Evolutionary conservation across 2,329 filamentous ascomycete genomes (phyloP).

Genomic region (Ceratocystis harringtonii): DNA sequence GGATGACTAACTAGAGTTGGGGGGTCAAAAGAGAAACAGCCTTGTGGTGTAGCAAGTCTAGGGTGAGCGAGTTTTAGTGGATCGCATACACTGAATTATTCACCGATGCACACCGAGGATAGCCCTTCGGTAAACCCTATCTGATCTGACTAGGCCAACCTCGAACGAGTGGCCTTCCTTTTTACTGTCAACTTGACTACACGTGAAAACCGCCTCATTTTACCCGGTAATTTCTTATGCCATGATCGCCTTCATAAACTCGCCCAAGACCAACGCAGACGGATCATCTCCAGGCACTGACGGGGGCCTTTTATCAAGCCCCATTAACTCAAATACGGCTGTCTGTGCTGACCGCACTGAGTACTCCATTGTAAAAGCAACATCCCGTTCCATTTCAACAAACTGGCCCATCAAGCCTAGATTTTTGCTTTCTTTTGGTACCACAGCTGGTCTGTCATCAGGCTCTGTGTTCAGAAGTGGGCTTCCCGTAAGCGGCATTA

Average conservation of each 20-base stretch:
- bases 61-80: background rate
- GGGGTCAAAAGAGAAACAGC: background rate
- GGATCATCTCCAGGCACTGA: constrained; percentile 21
- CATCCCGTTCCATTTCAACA: constrained; percentile 28
- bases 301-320: constrained; percentile 21
- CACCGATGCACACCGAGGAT: constrained; percentile 2
- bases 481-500: constrained; percentile 28
- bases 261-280: constrained; percentile 17
- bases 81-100: background rate
- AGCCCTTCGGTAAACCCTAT: background rate
- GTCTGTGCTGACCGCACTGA: constrained; percentile 25
- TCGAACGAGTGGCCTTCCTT: background rate
- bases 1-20: background rate
- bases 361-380: constrained; percentile 25
- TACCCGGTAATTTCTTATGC: background rate
- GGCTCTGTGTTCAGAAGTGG: constrained; percentile 25
- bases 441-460: constrained; percentile 27
- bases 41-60: background rate
- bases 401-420: constrained; percentile 29
- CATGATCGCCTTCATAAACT: constrained; percentile 18
- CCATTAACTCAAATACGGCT: constrained; percentile 22
- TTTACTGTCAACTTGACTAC: background rate
- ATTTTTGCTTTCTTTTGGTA: constrained; percentile 26
- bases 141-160: background rate
- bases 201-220: background rate